Evolutionary conservation across 2,329 filamentous ascomycete genomes (phyloP), one percentile per base, ranked within the genome.

Genomic region (Penicillium sp.): DNA sequence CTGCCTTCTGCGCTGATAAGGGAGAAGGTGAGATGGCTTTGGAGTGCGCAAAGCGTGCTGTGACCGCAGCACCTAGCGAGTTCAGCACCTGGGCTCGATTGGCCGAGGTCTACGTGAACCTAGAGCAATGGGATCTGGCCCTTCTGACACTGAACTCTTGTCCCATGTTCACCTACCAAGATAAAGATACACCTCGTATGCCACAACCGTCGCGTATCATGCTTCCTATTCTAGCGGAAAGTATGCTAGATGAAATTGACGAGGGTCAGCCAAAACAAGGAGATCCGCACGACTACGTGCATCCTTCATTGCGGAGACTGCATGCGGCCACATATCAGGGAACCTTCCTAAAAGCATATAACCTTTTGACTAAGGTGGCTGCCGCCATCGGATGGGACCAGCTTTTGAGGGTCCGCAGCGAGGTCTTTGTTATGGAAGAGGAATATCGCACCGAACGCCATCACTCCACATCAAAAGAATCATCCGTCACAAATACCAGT

Each of bases 131-230:
- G 93, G 95, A 98, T 73, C 88, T 98, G 69, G 95, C 95, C 0
- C 85, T 99, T 26, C 89, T 96, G 5, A 98, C 95, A 4, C 85
- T 99, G 56, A 99, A 99, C 80, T 99, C 95, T 19, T 99, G 95
- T 77, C 95, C 95, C 8, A 99, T 99, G 95, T 99, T 99, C 78
- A 99, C 95, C 7, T 98, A 99, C 77, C 95, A 98, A 78, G 95
- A 99, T 79, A 98, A 97, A 78, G 95, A 99, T 75, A 90, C 93
- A 6, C 95, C 95, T 3, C 81, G 95, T 63, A 94, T 98, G 90
- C 95, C 95, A 1, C 93, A 97, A 73, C 93, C 95, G 0, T 90
- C 91, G 70, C 91, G 93, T 60, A 91, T 98, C 47, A 88, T 91
- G 69, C 85, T 99, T 15, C 95, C 95, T 0, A 91, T 94, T 17